Conservation (phyloP, 1,284 basidiomycete species). For the Malassezia dermatis region DNA sequence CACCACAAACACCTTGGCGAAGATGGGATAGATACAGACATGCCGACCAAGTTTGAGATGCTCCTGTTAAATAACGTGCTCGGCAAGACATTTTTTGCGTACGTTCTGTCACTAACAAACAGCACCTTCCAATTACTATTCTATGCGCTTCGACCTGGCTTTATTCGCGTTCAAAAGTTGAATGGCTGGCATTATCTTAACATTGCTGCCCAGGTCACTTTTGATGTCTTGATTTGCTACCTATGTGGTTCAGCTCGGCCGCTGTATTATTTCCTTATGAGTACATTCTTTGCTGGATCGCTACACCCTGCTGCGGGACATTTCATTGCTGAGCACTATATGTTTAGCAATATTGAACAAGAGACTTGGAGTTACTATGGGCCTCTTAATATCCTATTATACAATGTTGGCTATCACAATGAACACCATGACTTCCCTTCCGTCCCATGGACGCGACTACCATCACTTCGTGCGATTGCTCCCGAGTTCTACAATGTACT, state of each 20-base stretch:
- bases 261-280: constrained; percentile 66
- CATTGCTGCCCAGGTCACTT: constrained; percentile 59
- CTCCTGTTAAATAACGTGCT: constrained; percentile 83
- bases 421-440: constrained; percentile 99
- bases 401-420: constrained; percentile 97
- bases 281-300: constrained; percentile 87
- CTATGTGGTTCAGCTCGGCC: constrained; percentile 24
- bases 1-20: constrained; percentile 82
- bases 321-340: constrained; percentile 73
- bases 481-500: constrained; percentile 85
- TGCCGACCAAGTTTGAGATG: constrained; percentile 77
- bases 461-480: constrained; percentile 67
- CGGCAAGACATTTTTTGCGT: constrained; percentile 90
- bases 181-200: constrained; percentile 79
- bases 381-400: constrained; percentile 76
- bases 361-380: constrained; percentile 98
- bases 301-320: constrained; percentile 91
- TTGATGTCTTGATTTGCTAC: constrained; percentile 57
- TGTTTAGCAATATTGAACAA: constrained; percentile 53
- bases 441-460: constrained; percentile 87
- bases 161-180: constrained; percentile 70
- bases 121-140: constrained; percentile 90
- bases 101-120: constrained; percentile 1
- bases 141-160: constrained; percentile 91
- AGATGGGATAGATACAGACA: constrained; percentile 87